Evolutionary conservation across 2,329 filamentous ascomycete genomes (phyloP).

Genomic region (Diaporthe australafricana): DNA sequence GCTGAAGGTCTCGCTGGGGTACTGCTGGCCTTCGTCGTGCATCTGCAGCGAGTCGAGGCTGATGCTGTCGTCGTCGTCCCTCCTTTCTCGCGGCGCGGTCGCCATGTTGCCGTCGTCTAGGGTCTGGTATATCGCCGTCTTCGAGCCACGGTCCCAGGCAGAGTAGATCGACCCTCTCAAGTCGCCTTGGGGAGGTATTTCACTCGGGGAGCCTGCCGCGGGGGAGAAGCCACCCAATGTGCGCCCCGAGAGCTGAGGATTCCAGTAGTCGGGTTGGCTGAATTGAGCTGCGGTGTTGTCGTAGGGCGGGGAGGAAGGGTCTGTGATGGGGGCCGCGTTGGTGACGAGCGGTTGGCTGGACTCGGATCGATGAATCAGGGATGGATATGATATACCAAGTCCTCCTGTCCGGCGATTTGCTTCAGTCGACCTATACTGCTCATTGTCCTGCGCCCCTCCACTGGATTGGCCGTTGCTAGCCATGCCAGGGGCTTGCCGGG

Average conservation of each 20-base stretch:
- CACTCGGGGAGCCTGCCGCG: not conserved
- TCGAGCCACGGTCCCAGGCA: conserved; percentile 34
- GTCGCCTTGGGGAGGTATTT: not conserved
- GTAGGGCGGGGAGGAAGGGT: conserved; percentile 19
- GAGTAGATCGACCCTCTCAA: conserved; percentile 31
- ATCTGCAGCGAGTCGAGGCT: conserved; percentile 37
- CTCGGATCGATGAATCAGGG: conserved; percentile 10
- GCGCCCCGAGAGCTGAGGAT: conserved; percentile 6
- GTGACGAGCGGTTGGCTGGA: conserved; percentile 28
- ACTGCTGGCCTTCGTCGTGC: conserved; percentile 15
- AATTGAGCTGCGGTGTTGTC: conserved; percentile 4
- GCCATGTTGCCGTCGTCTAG: not conserved
- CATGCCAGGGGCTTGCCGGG: not conserved
- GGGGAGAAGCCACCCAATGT: conserved; percentile 8
- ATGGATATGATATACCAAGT: conserved; percentile 26
- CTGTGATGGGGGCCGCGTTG: conserved; percentile 26
- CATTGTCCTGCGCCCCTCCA: not conserved
- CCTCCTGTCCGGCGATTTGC: conserved; percentile 1
- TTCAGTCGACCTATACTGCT: not conserved
- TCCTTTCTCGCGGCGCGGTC: not conserved
- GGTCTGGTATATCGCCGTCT: conserved; percentile 8
- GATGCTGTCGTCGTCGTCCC: conserved; percentile 22
- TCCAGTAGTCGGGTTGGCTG: not conserved
- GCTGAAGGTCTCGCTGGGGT: not conserved
- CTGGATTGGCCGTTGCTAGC: conserved; percentile 7